phyloP scores from a whole-genome alignment of 1,284 basidiomycete genomes.

The Cystobasidium sp. region DNA sequence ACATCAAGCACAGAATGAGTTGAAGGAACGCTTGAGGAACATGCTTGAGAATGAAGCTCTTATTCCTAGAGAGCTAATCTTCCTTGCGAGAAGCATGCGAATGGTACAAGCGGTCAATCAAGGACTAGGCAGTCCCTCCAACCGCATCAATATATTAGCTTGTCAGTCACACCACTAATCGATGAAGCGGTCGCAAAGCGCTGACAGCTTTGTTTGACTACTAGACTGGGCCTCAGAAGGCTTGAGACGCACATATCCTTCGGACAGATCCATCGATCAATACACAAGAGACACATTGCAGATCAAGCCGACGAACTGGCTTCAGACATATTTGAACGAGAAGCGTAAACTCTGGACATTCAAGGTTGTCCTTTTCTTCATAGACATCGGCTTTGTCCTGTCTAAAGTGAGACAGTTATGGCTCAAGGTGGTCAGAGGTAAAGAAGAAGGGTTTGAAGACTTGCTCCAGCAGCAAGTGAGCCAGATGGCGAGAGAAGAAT shows the following conservation, averaged over 20 bases:
- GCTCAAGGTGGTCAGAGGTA: conserved; percentile 46
- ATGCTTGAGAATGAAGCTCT: conserved; percentile 62
- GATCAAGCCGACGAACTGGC: conserved; percentile 7
- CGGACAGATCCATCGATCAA: conserved; percentile 55
- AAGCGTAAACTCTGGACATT: conserved; percentile 58
- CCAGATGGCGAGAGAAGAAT: conserved; percentile 60
- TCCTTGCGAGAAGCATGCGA: conserved; percentile 80
- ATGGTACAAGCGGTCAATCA: conserved; percentile 67
- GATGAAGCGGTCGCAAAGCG: conserved; percentile 61
- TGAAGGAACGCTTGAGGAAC: conserved; percentile 60
- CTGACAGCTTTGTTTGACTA: conserved; percentile 59
- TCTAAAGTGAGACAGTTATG: conserved; percentile 56
- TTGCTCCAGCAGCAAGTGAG: conserved; percentile 55
- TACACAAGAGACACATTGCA: conserved; percentile 23
- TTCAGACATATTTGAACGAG: conserved; percentile 57
- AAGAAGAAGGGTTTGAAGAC: conserved; percentile 54
- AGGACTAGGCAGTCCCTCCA: conserved; percentile 77
- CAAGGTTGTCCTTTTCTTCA: conserved; percentile 57
- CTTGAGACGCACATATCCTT: conserved; percentile 62
- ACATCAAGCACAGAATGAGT: conserved; percentile 60
- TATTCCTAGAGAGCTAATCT: conserved; percentile 64
- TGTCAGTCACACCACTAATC: conserved; percentile 63
- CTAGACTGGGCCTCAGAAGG: conserved; percentile 61
- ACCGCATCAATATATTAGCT: conserved; percentile 75
- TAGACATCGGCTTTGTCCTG: conserved; percentile 60